These are phyloP conservation scores for Zymoseptoria crescenta DNA, from an alignment of 2,329 filamentous ascomycete genomes.

Conservation along the genomic window DNA sequence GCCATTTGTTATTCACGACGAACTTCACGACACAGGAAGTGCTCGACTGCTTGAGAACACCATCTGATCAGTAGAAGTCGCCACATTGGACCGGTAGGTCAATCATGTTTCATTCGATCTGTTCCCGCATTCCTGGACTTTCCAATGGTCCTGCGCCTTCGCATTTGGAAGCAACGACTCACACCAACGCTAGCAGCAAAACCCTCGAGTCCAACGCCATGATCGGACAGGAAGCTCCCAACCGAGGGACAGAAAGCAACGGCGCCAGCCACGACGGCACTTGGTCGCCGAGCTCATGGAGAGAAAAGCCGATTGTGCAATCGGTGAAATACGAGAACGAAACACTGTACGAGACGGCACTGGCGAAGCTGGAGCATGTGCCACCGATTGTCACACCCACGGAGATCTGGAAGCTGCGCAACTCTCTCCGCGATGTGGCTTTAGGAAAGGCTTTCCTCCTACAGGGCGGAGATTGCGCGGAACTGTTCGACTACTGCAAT, in stretches of 20 bases:
- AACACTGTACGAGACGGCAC: slow-evolving; percentile 50
- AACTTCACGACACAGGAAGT: not conserved
- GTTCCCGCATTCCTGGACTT: not conserved
- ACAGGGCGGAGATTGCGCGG: slow-evolving; percentile 93
- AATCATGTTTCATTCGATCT: not conserved
- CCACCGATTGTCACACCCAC: slow-evolving; percentile 72
- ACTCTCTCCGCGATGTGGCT: slow-evolving; percentile 75
- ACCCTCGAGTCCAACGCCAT: not conserved
- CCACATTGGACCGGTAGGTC: not conserved
- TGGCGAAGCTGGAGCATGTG: slow-evolving; percentile 57
- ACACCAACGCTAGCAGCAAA: not conserved
- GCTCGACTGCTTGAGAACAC: not conserved
- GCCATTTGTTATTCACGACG: not conserved
- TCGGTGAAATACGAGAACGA: slow-evolving; percentile 61
- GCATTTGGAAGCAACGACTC: not conserved
- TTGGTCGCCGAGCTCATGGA: slow-evolving; percentile 64
- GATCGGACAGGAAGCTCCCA: not conserved
- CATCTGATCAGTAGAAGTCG: not conserved
- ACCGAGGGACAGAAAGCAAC: not conserved
- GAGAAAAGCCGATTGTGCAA: slow-evolving; percentile 71
- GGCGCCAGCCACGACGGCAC: not conserved
- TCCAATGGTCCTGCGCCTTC: not conserved
- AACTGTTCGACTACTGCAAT: slow-evolving; percentile 94
- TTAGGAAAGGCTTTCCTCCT: slow-evolving; percentile 86
- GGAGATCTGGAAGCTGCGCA: slow-evolving; percentile 73